Conservation (phyloP, 2,329 filamentous ascomycete genomes). For the Penicillium sp. region DNA sequence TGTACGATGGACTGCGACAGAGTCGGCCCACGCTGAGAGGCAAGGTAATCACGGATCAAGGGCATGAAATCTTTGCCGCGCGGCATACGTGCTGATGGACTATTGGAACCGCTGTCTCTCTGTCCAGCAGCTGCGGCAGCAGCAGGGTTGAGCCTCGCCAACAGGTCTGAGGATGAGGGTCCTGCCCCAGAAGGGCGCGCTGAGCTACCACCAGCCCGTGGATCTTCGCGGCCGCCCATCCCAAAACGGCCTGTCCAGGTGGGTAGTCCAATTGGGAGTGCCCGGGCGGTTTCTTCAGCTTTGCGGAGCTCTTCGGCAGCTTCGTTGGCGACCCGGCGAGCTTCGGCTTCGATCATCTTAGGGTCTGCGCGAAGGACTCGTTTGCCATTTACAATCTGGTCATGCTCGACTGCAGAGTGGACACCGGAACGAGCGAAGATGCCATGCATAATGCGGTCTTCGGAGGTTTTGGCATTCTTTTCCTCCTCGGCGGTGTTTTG, state of each 20-base stretch:
- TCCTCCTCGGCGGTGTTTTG: conserved; percentile 48
- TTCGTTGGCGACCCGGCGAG: conserved; percentile 71
- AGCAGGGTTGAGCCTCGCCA: conserved; percentile 38
- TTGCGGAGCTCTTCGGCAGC: conserved; percentile 74
- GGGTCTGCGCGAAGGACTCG: conserved; percentile 70
- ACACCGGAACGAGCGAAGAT: conserved; percentile 85
- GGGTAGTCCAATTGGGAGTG: conserved; percentile 75
- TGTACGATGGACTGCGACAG: conserved; percentile 84
- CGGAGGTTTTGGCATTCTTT: conserved; percentile 42
- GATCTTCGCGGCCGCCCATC: conserved; percentile 61
- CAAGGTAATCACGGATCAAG: conserved; percentile 76
- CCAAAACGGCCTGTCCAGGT: conserved; percentile 92
- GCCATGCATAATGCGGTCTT: conserved; percentile 79
- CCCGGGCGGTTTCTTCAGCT: conserved; percentile 68
- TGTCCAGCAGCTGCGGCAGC: conserved; percentile 8
- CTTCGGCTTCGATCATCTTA: conserved; percentile 76
- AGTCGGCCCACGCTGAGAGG: conserved; percentile 71
- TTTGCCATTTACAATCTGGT: conserved; percentile 79
- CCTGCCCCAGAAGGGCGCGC: conserved; percentile 37
- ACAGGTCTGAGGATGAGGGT: conserved; percentile 40
- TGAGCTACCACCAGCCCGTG: conserved; percentile 35
- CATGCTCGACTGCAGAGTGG: conserved; percentile 89
- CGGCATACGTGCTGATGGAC: conserved; percentile 33
- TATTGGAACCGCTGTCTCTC: background rate
- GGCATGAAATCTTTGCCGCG: conserved; percentile 63